Evolutionary conservation across 306 rosid species (phyloP).

Genomic region (Vicia faba): DNA sequence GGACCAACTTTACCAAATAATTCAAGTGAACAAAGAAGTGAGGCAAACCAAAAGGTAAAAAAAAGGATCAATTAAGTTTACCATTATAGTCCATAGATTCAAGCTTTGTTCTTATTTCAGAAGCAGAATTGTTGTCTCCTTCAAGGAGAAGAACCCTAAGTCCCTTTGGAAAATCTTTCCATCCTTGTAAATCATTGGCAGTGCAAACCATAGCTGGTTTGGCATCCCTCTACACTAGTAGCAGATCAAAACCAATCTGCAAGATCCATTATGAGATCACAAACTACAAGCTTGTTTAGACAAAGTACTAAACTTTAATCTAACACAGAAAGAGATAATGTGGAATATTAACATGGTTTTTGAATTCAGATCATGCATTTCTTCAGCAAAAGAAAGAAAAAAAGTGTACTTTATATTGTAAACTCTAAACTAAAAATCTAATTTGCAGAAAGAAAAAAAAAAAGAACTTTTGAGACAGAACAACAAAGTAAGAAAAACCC

Average conservation of each 20-base stretch:
- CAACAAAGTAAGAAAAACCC: conserved; percentile 41
- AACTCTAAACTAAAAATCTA: conserved; percentile 35
- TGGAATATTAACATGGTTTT: conserved; percentile 28
- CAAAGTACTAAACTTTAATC: conserved; percentile 18
- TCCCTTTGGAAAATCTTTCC: conserved; percentile 97
- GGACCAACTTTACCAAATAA: conserved; percentile 46
- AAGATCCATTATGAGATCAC: conserved; percentile 46
- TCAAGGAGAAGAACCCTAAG: conserved; percentile 92
- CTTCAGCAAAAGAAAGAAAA: conserved; percentile 19
- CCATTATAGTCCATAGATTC: conserved; percentile 91
- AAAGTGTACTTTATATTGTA: conserved; percentile 1
- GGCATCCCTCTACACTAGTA: conserved; percentile 61
- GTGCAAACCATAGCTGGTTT: conserved; percentile 99
- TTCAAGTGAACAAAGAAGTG: conserved; percentile 36
- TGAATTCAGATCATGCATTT: conserved; percentile 39
- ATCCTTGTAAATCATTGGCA: conserved; percentile 83
- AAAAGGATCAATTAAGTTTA: conserved; percentile 37
- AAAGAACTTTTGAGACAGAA: conserved; percentile 29
- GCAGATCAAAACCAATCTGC: conserved; percentile 50
- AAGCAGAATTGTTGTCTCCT: conserved; percentile 68
- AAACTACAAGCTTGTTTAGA: conserved; percentile 39
- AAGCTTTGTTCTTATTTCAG: conserved; percentile 73
- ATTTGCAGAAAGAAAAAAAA: conserved; percentile 1
- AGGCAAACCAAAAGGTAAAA: conserved; percentile 19
- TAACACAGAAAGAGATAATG: conserved; percentile 31